Base-by-base conservation (phyloP, 1,284 basidiomycete species). In the Dichomitus squalens region DNA sequence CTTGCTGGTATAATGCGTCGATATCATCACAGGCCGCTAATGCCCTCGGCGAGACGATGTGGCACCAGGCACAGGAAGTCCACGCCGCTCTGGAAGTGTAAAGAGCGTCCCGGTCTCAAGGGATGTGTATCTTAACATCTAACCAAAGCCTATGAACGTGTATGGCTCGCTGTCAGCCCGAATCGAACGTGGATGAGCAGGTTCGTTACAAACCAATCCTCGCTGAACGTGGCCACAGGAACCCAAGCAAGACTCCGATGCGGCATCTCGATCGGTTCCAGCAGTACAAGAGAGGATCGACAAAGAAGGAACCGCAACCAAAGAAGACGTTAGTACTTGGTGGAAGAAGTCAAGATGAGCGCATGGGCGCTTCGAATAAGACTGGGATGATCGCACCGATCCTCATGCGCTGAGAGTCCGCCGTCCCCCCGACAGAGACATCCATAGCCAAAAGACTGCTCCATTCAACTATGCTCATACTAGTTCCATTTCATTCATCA, bases 401-500 rank as follows among this genome's bases (percentile, higher is more conserved):
- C 14, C 8, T 16, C 23, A 27, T 27, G 8, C 21, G 25, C 25
- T 12, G 2, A 47, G 25, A 33, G 6, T 7, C 8, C 29, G 29
- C 29, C 29, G 29, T 31, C 29, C 11, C 5, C 29, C 29, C 11
- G 29, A 31, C 6, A 11, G 11, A 31, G 5, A 5, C 29, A 6
- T 7, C 29, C 18, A 29, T 29, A 31, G 20, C 5, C 31, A 33
- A 5, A 33, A 2, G 7, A 8, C 5, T 31, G 29, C n/a, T n/a
- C n/a, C n/a, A n/a, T n/a, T n/a, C 29, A 31, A 31, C 11, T 31
- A 31, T 6, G 29, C 5, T n/a, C n/a, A 11, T 31, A 6, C 5
- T 16, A 46, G 16, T 16, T 25, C 36, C 20, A n/a, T n/a, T 43
- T 40, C 36, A 60, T 18, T 57, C 49, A 27, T 59, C 62, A 25